A percentile compares a stretch with the other conserved stretches of the same genome.
These are phyloP conservation scores for Cryphonectria radicalis DNA, from an alignment of 2,329 filamentous ascomycete genomes.

Conservation along the genomic window DNA sequence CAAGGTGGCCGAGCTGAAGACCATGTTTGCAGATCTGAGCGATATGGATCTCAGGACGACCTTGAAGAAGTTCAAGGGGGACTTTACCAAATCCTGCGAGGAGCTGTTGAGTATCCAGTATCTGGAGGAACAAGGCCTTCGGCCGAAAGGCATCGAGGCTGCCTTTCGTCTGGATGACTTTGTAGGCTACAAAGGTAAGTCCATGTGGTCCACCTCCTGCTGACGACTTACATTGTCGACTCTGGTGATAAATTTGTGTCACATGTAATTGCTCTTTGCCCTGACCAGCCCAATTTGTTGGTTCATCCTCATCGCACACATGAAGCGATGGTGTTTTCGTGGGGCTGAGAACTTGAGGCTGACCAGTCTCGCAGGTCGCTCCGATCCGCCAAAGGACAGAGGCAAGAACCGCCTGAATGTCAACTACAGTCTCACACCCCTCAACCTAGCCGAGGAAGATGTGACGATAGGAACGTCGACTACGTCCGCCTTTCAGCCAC, in stretches of 20 bases:
- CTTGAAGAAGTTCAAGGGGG: constrained; percentile 68
- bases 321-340: not conserved
- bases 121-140: constrained; percentile 68
- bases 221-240: no score
- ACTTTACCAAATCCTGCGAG: constrained; percentile 74
- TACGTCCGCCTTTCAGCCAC: not conserved
- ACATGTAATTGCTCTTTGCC: not conserved
- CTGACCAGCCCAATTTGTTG: not conserved
- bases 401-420: constrained; percentile 26
- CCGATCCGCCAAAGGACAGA: constrained; percentile 17
- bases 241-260: not conserved
- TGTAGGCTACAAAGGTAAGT: constrained; percentile 39
- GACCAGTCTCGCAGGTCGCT: constrained; percentile 16
- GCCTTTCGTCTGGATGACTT: constrained; percentile 66
- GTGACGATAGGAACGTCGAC: constrained; percentile 19
- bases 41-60: constrained; percentile 67
- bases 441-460: constrained; percentile 20
- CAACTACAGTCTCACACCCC: constrained; percentile 24
- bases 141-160: constrained; percentile 78
- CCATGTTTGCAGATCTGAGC: constrained; percentile 74
- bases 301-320: not conserved
- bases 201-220: constrained; percentile 20
- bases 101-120: constrained; percentile 79
- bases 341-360: not conserved
- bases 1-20: constrained; percentile 66